phyloP scores from a whole-genome alignment of 257 asterid species.

The Solanum pimpinellifolium region DNA sequence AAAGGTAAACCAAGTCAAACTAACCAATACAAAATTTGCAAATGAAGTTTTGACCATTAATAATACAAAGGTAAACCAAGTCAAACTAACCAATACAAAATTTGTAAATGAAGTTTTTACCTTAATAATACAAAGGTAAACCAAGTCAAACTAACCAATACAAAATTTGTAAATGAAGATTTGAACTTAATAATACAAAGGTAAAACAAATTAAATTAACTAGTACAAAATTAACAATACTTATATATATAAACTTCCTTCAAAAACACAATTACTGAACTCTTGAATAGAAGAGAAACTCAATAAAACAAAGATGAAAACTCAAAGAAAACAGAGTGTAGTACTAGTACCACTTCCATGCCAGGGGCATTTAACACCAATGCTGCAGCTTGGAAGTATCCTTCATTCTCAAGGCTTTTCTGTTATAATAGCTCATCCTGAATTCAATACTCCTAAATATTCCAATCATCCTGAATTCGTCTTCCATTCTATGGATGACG shows the following conservation, averaged over 20 bases:
- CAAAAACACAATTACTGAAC: neutral
- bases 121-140: too few species aligned
- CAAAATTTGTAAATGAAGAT: too few species aligned
- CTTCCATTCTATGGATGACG: conserved; percentile 10
- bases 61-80: too few species aligned
- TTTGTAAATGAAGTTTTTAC: too few species aligned
- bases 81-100: too few species aligned
- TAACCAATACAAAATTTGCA: too few species aligned
- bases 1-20: too few species aligned
- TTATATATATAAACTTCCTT: neutral
- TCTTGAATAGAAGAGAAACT: neutral
- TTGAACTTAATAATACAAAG: too few species aligned
- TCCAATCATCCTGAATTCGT: conserved; percentile 30
- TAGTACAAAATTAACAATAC: too few species aligned
- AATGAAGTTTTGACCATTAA: too few species aligned
- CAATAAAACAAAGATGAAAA: neutral
- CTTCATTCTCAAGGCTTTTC: conserved; percentile 33
- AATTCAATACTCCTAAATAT: conserved; percentile 27
- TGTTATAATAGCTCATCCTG: conserved; percentile 26
- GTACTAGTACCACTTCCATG: conserved; percentile 24
- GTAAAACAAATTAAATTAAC: too few species aligned
- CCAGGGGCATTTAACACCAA: conserved; percentile 48
- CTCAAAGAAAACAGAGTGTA: neutral
- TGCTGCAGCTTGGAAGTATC: conserved; percentile 42
- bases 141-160: too few species aligned